phyloP scores from a whole-genome alignment of 129 eudicot genomes.

The Rutidosis leptorrhynchoides region DNA sequence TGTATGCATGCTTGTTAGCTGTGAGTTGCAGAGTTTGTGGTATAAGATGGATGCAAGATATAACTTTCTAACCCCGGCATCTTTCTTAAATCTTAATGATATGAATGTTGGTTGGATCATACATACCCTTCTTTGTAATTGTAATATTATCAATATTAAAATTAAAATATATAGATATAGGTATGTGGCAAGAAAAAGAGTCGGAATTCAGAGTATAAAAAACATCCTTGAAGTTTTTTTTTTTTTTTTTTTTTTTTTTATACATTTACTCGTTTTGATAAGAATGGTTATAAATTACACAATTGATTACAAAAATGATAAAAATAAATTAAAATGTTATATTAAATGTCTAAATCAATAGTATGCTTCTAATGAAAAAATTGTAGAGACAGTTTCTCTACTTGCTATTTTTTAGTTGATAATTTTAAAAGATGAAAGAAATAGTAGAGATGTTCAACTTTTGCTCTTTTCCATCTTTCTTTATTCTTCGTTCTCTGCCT shows the following conservation, averaged over 20 bases:
- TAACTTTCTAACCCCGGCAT: background rate
- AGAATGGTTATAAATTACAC: background rate
- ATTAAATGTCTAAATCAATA: background rate
- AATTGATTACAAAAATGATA: background rate
- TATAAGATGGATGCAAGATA: background rate
- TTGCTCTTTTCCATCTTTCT: background rate
- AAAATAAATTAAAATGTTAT: conserved; percentile 1
- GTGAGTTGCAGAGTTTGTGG: conserved; percentile 4
- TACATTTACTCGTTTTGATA: too few relatives aligned
- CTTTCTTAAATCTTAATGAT: background rate
- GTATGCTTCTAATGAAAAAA: background rate
- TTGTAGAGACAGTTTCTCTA: background rate
- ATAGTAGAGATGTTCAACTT: background rate
- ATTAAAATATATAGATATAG: too few relatives aligned
- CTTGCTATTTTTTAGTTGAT: background rate
- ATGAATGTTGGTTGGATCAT: background rate
- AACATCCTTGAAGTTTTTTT: too few relatives aligned
- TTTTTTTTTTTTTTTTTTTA: too few relatives aligned
- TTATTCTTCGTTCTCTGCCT: background rate
- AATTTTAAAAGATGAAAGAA: too few relatives aligned
- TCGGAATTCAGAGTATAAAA: too few relatives aligned
- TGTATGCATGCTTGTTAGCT: conserved; percentile 21
- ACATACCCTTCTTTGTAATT: background rate
- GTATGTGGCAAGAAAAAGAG: too few relatives aligned
- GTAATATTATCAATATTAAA: too few relatives aligned